Base-by-base conservation (phyloP, 768 basidiomycete genomes). In the Amanita inopinata region DNA sequence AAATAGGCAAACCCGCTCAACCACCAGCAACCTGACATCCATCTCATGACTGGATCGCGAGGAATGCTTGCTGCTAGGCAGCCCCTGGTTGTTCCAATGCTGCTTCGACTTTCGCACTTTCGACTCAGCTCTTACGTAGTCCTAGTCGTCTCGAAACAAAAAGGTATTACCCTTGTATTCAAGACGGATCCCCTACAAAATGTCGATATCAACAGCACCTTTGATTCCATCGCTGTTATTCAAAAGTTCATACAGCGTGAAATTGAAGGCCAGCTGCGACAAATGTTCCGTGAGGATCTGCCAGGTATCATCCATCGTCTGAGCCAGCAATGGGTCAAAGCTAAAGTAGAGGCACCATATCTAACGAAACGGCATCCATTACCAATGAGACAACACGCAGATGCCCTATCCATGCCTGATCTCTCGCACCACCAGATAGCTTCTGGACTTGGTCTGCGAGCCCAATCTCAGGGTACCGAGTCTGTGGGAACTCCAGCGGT, bases 161-260 rank as follows among this genome's bases (percentile, higher is more conserved):
- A 97, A 56, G 96, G 96, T 32, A 97, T 98, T 57, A 98, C 96
- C 0, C 79, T 99, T 40, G 96, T 98, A 18, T 99, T 99, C 78
- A 98, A 98, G 67, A 98, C 96, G 25, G 96, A 99, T 62, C 96
- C 96, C 1, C 74, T 99, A 28, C 92, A 99, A 63, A 88, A 90
- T 51, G 92, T 99, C 40, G 89, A 98, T 56, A 98, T 99, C 58
- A 92, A 86, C 62, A 87, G 84, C 60, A 97, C 93, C 2, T 99
- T 99, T 55, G 96, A 99, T 62, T 91, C 89, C 3, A 94, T 99
- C 49, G 90, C 88, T 34, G 93, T 97, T 50, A 96, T 99, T 38
- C 88, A 97, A 58, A 92, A 91, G 44, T 98, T 93, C 61, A 91
- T 99, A 46, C 96, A 98, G 60, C 78, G 81, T 45, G 94, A 98